Conservation (phyloP, 371 early-diverging fungal species). For the Mortierella sp. region DNA sequence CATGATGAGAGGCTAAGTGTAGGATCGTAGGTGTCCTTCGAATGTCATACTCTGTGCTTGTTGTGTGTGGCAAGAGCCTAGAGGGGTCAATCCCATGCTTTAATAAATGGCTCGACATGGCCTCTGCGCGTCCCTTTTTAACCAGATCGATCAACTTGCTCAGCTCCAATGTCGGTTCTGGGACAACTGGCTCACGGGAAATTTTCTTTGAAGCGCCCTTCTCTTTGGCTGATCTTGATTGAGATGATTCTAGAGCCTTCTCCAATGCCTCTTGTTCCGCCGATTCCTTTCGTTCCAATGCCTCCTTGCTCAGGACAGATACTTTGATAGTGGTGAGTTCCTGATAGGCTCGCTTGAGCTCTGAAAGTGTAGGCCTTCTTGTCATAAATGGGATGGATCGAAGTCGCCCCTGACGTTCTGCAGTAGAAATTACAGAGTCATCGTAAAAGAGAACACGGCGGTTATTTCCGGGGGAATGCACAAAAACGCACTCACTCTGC, state of each 20-base stretch:
- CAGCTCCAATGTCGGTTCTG: conserved; percentile 34
- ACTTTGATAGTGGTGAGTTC: conserved; percentile 68
- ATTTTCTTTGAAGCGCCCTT: conserved; percentile 20
- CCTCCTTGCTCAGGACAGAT: conserved; percentile 59
- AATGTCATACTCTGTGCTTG: conserved; percentile 60
- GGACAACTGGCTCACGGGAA: conserved; percentile 47
- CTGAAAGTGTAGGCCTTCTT: conserved; percentile 78
- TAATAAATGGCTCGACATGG: conserved; percentile 60
- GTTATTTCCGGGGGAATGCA: conserved; percentile 78
- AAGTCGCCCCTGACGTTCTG: conserved; percentile 65
- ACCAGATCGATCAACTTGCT: conserved; percentile 62
- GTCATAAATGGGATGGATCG: conserved; percentile 84
- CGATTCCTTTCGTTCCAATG: conserved; percentile 27
- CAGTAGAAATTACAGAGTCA: conserved; percentile 64
- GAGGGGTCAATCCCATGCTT: conserved; percentile 42
- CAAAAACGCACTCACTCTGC: conserved; percentile 71
- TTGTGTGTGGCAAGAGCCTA: conserved; percentile 63
- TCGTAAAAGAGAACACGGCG: conserved; percentile 75
- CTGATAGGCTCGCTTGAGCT: conserved; percentile 65
- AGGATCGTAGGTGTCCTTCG: conserved; percentile 72
- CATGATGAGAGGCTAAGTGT: conserved; percentile 73
- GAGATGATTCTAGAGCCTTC: conserved; percentile 22
- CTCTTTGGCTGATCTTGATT: conserved; percentile 14
- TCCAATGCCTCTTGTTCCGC: conserved; percentile 53
- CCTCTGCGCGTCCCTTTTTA: conserved; percentile 68